A percentile compares a stretch with the other conserved stretches of the same genome.
phyloP scores from a whole-genome alignment of 179 eudicot species.

The Silene vulgaris region DNA sequence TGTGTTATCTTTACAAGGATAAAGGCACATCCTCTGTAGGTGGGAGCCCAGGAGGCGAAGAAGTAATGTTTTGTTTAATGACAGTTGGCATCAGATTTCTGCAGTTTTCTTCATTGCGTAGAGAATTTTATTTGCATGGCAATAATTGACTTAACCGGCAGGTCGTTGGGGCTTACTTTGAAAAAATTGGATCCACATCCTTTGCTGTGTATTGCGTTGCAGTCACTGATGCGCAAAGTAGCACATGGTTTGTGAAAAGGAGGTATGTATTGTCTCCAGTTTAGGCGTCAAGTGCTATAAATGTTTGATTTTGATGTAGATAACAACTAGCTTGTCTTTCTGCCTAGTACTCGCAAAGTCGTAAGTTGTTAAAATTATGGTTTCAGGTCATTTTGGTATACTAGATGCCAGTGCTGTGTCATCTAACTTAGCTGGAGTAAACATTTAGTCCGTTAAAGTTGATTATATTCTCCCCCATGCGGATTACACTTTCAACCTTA shows the following conservation, averaged over 20 bases:
- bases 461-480: background rate
- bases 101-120: background rate
- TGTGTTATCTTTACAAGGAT: background rate
- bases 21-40: background rate
- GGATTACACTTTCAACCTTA: constrained; percentile 3
- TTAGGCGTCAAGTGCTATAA: background rate
- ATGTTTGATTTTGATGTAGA: background rate
- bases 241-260: constrained; percentile 93
- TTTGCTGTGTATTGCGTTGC: constrained; percentile 96
- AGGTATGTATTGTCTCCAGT: constrained; percentile 45
- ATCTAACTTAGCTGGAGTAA: background rate
- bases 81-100: constrained; percentile 14
- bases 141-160: constrained; percentile 28
- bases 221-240: constrained; percentile 68
- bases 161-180: constrained; percentile 94
- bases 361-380: background rate
- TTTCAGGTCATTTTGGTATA: background rate
- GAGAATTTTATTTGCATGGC: background rate
- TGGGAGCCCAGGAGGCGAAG: background rate
- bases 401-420: background rate
- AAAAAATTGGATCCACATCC: constrained; percentile 80
- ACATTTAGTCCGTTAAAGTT: background rate
- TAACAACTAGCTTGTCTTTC: constrained; percentile 3
- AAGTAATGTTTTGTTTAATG: background rate
- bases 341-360: background rate